These are phyloP conservation scores for Acorus calamus DNA, from an alignment of 106 monocot genomes.

Conservation along the genomic window DNA sequence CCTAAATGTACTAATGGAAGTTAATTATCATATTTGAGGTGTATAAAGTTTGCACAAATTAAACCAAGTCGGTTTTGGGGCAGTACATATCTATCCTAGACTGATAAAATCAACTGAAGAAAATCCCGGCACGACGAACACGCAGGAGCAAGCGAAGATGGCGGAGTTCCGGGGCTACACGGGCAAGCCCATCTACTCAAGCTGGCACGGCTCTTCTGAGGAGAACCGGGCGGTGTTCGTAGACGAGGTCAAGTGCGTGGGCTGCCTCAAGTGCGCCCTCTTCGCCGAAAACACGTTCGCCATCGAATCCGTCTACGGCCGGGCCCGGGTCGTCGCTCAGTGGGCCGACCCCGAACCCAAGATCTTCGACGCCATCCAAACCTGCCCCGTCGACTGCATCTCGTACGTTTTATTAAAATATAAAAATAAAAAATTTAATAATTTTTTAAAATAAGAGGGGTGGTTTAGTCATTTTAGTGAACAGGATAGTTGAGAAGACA, in stretches of 20 bases:
- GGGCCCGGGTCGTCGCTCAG: constrained; percentile 71
- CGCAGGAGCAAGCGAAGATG: constrained; percentile 55
- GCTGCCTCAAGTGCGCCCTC: constrained; percentile 87
- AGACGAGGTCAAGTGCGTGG: constrained; percentile 75
- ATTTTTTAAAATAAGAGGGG: no score
- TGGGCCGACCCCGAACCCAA: constrained; percentile 80
- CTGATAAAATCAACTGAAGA: no score
- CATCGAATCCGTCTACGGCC: constrained; percentile 65
- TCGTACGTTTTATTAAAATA: constrained; percentile 36
- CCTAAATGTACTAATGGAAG: no score
- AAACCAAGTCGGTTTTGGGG: no score
- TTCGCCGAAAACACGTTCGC: constrained; percentile 74
- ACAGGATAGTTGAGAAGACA: constrained; percentile 59
- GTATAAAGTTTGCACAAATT: no score
- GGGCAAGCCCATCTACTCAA: constrained; percentile 61
- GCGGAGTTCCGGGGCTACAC: constrained; percentile 65
- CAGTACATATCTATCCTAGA: no score
- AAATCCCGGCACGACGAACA: not conserved
- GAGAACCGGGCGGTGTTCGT: constrained; percentile 78
- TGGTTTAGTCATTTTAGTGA: not conserved
- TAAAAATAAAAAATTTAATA: no score
- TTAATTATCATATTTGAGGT: no score
- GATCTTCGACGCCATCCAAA: constrained; percentile 61
- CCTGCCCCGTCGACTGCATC: constrained; percentile 88
- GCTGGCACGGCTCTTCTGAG: constrained; percentile 48